These are phyloP conservation scores for Podaxis mareebaensis DNA, from an alignment of 768 basidiomycete genomes.

Conservation along the genomic window DNA sequence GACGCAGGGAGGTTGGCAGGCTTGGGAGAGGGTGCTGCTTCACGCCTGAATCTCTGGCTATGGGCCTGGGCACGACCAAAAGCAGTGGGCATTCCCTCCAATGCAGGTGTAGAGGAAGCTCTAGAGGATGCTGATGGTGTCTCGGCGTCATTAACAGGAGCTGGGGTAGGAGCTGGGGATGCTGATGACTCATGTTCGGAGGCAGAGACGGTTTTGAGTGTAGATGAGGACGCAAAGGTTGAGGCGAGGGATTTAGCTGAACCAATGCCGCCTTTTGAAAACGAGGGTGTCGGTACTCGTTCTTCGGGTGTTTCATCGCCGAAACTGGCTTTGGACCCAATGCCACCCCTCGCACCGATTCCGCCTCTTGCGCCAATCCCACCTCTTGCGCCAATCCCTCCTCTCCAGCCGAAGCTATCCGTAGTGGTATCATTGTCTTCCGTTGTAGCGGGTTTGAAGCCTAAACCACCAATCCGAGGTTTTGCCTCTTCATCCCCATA, in stretches of 20 bases:
- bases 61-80: conserved; percentile 33
- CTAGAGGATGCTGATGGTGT: neutral
- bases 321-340: conserved; percentile 19
- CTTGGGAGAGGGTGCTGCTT: conserved; percentile 45
- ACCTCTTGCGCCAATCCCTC: conserved; percentile 9
- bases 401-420: conserved; percentile 6
- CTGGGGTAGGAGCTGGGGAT: conserved; percentile 8
- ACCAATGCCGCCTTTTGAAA: conserved; percentile 45
- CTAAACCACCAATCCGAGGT: conserved; percentile 49
- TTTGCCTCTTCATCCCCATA: conserved; percentile 37
- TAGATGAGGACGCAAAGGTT: conserved; percentile 18
- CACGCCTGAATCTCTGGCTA: conserved; percentile 51
- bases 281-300: conserved; percentile 25
- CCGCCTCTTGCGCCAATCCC: conserved; percentile 12
- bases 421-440: neutral
- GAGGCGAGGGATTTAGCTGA: conserved; percentile 23
- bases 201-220: conserved; percentile 16
- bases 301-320: neutral
- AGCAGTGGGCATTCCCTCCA: conserved; percentile 37
- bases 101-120: conserved; percentile 14
- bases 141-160: neutral
- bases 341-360: conserved; percentile 17
- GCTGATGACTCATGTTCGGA: conserved; percentile 17
- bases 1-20: conserved; percentile 56
- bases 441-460: conserved; percentile 26